A percentile compares a stretch with the other conserved stretches of the same genome.
Conservation (phyloP, 2,329 filamentous ascomycete species). For the Colletotrichum chrysophilum region DNA sequence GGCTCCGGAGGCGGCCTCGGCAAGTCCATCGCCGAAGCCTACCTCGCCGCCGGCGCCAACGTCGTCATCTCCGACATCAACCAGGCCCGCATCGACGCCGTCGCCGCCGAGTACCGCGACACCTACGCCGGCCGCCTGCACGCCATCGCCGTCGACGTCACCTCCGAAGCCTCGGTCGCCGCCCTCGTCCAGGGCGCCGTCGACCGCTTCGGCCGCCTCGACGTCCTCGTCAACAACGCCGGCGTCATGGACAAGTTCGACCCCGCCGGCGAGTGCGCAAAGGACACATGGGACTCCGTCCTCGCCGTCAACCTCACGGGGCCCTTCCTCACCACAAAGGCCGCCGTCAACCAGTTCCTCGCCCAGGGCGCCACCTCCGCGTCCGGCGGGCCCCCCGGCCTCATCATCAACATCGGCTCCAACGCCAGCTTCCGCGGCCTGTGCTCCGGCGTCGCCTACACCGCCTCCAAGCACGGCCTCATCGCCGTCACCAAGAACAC, state of each 20-base stretch:
- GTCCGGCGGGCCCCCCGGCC: constrained; percentile 13
- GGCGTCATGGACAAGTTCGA: constrained; percentile 64
- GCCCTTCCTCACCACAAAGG: constrained; percentile 56
- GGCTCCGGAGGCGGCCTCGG: constrained; percentile 37
- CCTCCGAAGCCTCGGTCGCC: constrained; percentile 10
- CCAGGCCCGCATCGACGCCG: constrained; percentile 11
- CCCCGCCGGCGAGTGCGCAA: constrained; percentile 52
- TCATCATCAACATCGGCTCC: constrained; percentile 29
- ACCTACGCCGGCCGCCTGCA: constrained; percentile 18
- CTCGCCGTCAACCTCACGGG: constrained; percentile 63
- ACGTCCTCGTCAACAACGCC: constrained; percentile 64
- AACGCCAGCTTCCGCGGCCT: constrained; percentile 15
- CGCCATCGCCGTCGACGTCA: constrained; percentile 11
- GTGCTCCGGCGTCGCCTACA: constrained; percentile 52
- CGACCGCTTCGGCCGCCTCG: constrained; percentile 32
- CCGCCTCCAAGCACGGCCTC: constrained; percentile 58
- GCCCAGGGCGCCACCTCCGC: constrained; percentile 30
- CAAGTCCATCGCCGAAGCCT: constrained; percentile 32
- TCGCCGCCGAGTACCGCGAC: constrained; percentile 8
- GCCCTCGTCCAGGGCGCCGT: constrained; percentile 10
- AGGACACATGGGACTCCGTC: constrained; percentile 56
- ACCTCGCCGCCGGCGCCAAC: constrained; percentile 34
- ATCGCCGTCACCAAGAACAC: constrained; percentile 62
- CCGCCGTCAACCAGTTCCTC: constrained; percentile 54
- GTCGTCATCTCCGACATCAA: constrained; percentile 38